Conservation (phyloP, 371 early-diverging fungal species). For the Neoconidiobolus thromboides region DNA sequence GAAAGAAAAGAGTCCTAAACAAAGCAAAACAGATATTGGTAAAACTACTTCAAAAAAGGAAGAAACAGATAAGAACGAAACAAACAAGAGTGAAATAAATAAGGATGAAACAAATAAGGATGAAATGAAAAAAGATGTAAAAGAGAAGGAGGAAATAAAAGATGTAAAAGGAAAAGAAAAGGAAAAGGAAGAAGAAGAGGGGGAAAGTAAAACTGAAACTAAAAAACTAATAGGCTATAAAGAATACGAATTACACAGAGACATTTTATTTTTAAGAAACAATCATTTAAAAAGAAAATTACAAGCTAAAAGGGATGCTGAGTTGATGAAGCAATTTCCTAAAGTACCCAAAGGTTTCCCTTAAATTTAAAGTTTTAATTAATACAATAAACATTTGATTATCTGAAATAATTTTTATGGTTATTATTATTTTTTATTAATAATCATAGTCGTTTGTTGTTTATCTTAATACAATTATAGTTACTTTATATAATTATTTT, state of each 20-base stretch:
- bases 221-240: not conserved
- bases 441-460: no score
- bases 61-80: not conserved
- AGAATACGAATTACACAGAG: not conserved
- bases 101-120: not conserved
- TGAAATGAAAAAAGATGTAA: not conserved
- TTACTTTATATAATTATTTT: no score
- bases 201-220: not conserved
- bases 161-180: not conserved
- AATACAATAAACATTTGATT: no score
- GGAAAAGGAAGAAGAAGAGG: not conserved
- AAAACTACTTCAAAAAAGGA: not conserved
- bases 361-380: no score
- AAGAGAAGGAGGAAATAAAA: not conserved
- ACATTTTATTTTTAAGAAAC: not conserved
- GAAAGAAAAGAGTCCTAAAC: not conserved
- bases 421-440: no score
- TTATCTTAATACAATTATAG: no score
- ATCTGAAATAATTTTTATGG: no score
- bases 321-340: not conserved
- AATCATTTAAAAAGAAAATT: not conserved
- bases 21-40: no score
- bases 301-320: not conserved
- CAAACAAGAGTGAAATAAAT: not conserved
- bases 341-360: not conserved